Conservation (phyloP, 371 early-diverging fungal species). For the Blastocladiella emersonii region DNA sequence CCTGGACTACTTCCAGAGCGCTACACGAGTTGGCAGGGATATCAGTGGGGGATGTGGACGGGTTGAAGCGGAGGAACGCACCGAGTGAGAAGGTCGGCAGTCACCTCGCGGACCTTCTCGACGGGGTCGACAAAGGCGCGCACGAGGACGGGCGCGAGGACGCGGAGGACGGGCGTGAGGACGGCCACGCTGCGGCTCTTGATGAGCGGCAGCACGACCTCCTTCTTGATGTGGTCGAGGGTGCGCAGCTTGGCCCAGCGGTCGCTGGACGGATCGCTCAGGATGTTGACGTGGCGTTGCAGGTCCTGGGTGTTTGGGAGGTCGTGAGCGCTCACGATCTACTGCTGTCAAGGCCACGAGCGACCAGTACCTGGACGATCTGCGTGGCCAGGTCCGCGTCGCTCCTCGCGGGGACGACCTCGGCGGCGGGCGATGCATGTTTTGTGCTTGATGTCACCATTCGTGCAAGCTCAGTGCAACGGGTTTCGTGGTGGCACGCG, state of each 20-base stretch:
- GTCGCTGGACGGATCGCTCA: conserved; percentile 23
- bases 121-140: conserved; percentile 21
- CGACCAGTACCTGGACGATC: background rate
- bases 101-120: conserved; percentile 26
- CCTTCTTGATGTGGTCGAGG: conserved; percentile 13
- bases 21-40: background rate
- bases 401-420: no score
- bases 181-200: background rate
- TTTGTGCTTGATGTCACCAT: no score
- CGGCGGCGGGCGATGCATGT: no score
- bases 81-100: conserved; percentile 16
- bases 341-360: no score
- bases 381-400: no score
- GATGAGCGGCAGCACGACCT: background rate
- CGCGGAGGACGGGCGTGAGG: background rate
- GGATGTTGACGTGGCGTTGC: conserved; percentile 28
- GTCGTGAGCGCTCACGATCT: no score
- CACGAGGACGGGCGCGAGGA: conserved; percentile 14
- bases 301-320: conserved; percentile 18
- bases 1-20: conserved; percentile 7
- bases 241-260: conserved; percentile 22
- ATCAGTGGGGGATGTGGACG: no score
- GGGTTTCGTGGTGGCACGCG: background rate
- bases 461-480: no score
- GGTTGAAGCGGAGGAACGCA: conserved; percentile 10